Evolutionary conservation across 23 red algal genomes (phyloP), one percentile per base, ranked within the genome.

Genomic region (Chondrus crispus): DNA sequence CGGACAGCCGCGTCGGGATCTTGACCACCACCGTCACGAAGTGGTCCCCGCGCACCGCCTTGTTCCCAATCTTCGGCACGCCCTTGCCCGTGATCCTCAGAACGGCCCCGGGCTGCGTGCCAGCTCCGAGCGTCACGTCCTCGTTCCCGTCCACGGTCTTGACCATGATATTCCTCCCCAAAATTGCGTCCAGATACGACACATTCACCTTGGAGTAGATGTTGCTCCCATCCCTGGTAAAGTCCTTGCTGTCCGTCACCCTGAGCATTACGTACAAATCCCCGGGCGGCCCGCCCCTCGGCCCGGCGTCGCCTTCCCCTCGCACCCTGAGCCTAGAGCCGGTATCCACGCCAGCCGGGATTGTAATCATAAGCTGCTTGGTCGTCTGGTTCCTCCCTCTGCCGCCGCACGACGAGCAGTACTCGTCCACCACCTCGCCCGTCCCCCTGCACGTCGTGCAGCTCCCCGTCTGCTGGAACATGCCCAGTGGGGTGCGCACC

Each of bases 261-360:
- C 93, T 84, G 16, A 99, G 62, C 66, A 96, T 75, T 0, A 99
- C 97, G 81, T 96, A 99, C 63, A 99, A 83, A 64, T 96, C 97
- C 16, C 97, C 97, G 11, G 94, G 72, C 20, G 93, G 97, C 2
- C 97, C 97, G 20, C 94, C 94, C 51, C 91, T 92, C 32, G 76
- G 14, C 16, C 97, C 97, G 29, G 97, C 97, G 72, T 99, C 97
- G 43, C 97, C 97, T 78, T 99, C 97, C 48, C 82, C 88, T 52
- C 97, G 89, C 12, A 99, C 87, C 2, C 97, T 89, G 42, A 99
- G 81, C n/a, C 97, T 78, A 30, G 91, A 95, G 3, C 97, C 97
- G 32, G 88, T 88, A 89, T 99, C 97, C 43, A 99, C 97, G 47
- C 97, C 97, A 62, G 97, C 92, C 40, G 97, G 97, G 45, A 99